Evolutionary conservation across 2,329 filamentous ascomycete genomes (phyloP), one percentile per base, ranked within the genome.

Genomic region (Aspergillus japonicus): DNA sequence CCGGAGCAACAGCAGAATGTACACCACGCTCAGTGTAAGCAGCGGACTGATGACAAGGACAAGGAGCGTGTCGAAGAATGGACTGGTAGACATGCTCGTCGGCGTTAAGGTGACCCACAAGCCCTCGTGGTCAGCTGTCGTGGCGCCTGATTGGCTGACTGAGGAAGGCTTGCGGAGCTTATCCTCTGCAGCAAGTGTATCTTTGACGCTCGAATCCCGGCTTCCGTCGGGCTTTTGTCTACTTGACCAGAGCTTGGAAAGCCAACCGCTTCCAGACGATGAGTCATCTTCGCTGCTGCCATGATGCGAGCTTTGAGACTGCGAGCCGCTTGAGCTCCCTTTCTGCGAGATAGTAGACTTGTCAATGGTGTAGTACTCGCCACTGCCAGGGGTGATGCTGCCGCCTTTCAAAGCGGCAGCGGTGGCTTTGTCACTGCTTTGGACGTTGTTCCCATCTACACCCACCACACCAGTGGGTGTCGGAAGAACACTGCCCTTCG

Each of bases 41-140:
- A 99, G 78, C 7, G 95, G 95, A 70, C 93, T 97, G 56, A 98
- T 88, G 33, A 99, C 92, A n/a, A 99, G 82, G 8, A 99, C 92
- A n/a, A 98, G 82, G 2, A 99, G 83, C 0, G 94, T 98, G 73
- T 99, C 95, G 67, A 98, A 93, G 79, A 99, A 96, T 0, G 95
- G 93, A 67, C 89, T 96, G 5, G 90, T 89, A 64, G 92, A 94
- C 78, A 89, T 87, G 75, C 87, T 94, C 0, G 92, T 93, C 1
- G 93, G 95, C 0, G 92, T 95, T 57, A 99, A 86, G 7, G 95
- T 96, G n/a, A 99, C 92, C 92, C 92, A 98, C 4, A 99, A 84
- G 2, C 92, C 94, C 68, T 95, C 88, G 64, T 88, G 88, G 12
- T 81, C 80, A 42, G 82, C 77, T 63, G 73, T 75, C 29, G 78